Base-by-base conservation (phyloP, 2,329 filamentous ascomycete genomes). In the Metarhizium humberi region DNA sequence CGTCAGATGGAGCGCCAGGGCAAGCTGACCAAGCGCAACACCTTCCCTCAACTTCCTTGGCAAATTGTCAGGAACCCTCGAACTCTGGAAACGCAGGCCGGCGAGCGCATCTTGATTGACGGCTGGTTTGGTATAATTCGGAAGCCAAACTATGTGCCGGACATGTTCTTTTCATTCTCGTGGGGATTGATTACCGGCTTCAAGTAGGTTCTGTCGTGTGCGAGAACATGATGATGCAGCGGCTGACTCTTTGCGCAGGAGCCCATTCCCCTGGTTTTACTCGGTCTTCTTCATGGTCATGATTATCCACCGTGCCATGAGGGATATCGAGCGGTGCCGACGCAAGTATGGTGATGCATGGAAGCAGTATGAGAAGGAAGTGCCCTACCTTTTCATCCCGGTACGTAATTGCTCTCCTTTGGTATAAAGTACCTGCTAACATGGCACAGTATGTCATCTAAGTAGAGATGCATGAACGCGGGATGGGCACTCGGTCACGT, bases 41-140 rank as follows among this genome's bases (percentile, higher is more conserved):
- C 90, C 2, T 95, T 95, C 75, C 91, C 91, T 4, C 88, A 92
- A 71, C 79, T 95, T n/a, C 90, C 90, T 13, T 96, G 89, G 86
- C 88, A 88, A 69, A 85, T 84, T 7, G 72, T 95, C 57, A 73
- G 88, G 62, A 92, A 95, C 72, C 90, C 90, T 40, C 84, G 86
- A 69, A 84, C 80, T 45, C 91, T 95, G 69, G 79, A 78, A 55
- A 88, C 87, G 2, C 40, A 54, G 11, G 78, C 82, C 49, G 80
- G 84, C 54, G 87, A 90, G 64, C 84, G 83, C 58, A 84, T 96
- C 57, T 76, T 95, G 49, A 84, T 85, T 36, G 89, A 94, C 65
- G 91, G 91, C 36, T 95, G 90, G 89, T 92, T 90, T 61, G 85
- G 84, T 14, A 67, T 72, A 58, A 88, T 88, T 34, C 81, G 88